Conservation (phyloP, 176 grass and related monocot genomes). For the Cenchrus fungigraminus region DNA sequence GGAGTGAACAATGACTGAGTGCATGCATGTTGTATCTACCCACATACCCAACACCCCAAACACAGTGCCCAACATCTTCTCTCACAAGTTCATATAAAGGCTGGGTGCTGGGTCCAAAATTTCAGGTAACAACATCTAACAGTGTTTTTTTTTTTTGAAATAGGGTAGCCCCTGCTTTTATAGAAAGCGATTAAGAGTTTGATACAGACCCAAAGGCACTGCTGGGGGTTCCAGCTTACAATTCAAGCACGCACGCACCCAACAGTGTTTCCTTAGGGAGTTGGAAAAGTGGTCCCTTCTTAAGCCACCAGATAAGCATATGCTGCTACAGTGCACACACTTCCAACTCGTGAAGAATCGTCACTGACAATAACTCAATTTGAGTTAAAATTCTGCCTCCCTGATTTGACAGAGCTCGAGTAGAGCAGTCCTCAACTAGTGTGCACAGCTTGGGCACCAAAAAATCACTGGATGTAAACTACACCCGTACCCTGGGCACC, state of each 20-base stretch:
- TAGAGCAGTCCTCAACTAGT: not conserved
- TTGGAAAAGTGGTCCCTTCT: not conserved
- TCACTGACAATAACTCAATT: not conserved
- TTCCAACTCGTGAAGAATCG: not conserved
- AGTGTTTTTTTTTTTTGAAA: not conserved
- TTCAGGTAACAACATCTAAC: not conserved
- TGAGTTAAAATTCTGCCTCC: constrained; percentile 4
- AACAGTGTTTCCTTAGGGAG: not conserved
- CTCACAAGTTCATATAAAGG: not conserved
- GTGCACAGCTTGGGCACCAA: not conserved
- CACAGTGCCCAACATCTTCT: not conserved
- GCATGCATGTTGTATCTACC: not conserved
- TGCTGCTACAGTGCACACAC: not conserved
- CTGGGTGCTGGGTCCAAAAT: not conserved
- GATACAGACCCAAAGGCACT: too few relatives aligned
- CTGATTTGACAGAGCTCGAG: not conserved
- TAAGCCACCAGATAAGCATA: not conserved
- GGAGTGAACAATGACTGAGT: not conserved
- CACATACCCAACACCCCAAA: not conserved
- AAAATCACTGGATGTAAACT: not conserved
- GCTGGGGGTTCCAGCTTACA: too few relatives aligned
- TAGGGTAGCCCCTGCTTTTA: too few relatives aligned
- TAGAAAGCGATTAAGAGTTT: too few relatives aligned
- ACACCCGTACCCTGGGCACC: not conserved
- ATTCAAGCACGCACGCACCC: too few relatives aligned